Conservation (phyloP, 768 basidiomycete species). For the Boletus sp. region DNA sequence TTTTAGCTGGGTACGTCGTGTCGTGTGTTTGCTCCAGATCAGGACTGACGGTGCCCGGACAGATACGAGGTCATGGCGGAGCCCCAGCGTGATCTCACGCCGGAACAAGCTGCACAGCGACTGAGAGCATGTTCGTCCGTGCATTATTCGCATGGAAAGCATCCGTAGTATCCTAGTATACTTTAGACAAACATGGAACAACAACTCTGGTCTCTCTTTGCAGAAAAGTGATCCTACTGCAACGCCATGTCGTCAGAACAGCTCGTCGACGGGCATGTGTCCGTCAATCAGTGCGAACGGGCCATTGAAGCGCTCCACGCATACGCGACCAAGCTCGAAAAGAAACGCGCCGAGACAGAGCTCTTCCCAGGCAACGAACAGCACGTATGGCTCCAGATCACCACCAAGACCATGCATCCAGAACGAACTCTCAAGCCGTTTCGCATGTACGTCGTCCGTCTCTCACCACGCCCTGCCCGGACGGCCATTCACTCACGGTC, state of each 20-base stretch:
- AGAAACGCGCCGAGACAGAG: conserved; percentile 68
- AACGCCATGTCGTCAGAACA: conserved; percentile 46
- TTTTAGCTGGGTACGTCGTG: conserved; percentile 75
- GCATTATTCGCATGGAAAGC: conserved; percentile 47
- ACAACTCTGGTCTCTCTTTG: conserved; percentile 1
- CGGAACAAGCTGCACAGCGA: conserved; percentile 79
- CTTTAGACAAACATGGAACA: conserved; percentile 17
- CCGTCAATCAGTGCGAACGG: conserved; percentile 65
- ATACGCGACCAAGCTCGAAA: conserved; percentile 63
- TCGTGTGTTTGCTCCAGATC: not conserved
- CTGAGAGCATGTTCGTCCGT: conserved; percentile 54
- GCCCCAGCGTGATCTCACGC: conserved; percentile 84
- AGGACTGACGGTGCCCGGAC: conserved; percentile 1
- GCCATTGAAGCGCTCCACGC: conserved; percentile 79
- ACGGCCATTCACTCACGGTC: conserved; percentile 1
- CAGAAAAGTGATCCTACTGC: not conserved
- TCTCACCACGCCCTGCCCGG: not conserved
- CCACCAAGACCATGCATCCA: conserved; percentile 79
- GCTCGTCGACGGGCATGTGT: conserved; percentile 71
- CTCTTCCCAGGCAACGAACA: conserved; percentile 79
- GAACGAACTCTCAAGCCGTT: conserved; percentile 76
- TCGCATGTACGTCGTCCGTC: conserved; percentile 63
- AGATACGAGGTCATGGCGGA: conserved; percentile 93
- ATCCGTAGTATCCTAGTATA: not conserved
- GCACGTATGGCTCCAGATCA: conserved; percentile 84